A percentile compares a stretch with the other conserved stretches of the same genome.
Evolutionary conservation across 768 basidiomycete species (phyloP).

Genomic region (Collybia sordida): DNA sequence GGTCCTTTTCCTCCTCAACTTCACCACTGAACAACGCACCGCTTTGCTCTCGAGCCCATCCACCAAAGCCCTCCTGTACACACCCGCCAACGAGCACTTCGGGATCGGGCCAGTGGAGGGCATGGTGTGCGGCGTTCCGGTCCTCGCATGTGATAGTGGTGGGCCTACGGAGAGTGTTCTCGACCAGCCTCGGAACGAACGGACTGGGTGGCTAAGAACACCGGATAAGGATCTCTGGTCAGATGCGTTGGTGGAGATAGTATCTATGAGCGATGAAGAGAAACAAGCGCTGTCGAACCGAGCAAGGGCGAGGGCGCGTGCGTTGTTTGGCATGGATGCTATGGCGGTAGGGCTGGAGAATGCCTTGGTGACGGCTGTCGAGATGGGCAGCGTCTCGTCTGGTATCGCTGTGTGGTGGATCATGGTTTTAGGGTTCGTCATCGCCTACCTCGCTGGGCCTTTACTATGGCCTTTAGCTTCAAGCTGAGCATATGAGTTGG

Average conservation of each 20-base stretch:
- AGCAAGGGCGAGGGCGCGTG: conserved; percentile 60
- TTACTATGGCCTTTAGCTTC: conserved; percentile 7
- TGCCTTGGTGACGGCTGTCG: conserved; percentile 52
- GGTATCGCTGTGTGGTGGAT: conserved; percentile 17
- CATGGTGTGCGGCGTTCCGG: conserved; percentile 89
- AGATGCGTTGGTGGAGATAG: conserved; percentile 59
- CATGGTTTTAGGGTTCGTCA: conserved; percentile 29
- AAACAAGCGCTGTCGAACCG: conserved; percentile 49
- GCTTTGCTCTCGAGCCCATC: conserved; percentile 68
- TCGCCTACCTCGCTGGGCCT: conserved; percentile 27
- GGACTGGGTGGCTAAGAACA: conserved; percentile 77
- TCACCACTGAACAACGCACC: conserved; percentile 80
- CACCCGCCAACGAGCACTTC: conserved; percentile 94
- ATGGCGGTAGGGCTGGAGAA: conserved; percentile 64
- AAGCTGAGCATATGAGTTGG: no score
- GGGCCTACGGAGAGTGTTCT: conserved; percentile 89
- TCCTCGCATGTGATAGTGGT: conserved; percentile 83
- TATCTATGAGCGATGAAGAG: conserved; percentile 39
- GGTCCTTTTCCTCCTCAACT: conserved; percentile 89
- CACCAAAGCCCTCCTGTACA: conserved; percentile 83
- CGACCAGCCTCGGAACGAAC: conserved; percentile 30
- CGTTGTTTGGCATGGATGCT: conserved; percentile 73
- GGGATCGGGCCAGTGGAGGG: conserved; percentile 96
- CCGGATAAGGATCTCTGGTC: conserved; percentile 74
- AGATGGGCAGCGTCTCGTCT: conserved; percentile 41